Evolutionary conservation across 1,284 basidiomycete genomes (phyloP).

Genomic region (Leccinum solheimii): DNA sequence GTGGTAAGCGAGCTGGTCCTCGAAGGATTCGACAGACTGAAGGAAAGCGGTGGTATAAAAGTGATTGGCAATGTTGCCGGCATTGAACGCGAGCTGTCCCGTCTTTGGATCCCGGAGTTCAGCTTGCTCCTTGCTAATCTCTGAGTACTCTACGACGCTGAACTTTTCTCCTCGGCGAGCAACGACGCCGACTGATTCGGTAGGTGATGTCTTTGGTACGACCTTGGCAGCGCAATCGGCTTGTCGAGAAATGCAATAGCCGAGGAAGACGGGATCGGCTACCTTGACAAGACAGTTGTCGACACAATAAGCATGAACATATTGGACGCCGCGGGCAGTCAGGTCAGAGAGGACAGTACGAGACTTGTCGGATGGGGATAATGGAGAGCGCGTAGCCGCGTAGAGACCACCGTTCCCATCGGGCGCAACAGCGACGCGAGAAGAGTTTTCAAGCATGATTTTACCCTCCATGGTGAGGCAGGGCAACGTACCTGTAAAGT

Average conservation of each 20-base stretch:
- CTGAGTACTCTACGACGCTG: slow-evolving; percentile 97
- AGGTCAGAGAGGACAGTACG: slow-evolving; percentile 87
- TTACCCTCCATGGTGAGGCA: slow-evolving; percentile 95
- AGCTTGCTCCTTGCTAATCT: slow-evolving; percentile 87
- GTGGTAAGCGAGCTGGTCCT: slow-evolving; percentile 92
- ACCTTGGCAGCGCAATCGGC: slow-evolving; percentile 95
- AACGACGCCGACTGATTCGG: slow-evolving; percentile 95
- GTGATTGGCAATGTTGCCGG: slow-evolving; percentile 98
- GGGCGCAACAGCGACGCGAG: slow-evolving; percentile 87
- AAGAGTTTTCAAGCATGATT: slow-evolving; percentile 81
- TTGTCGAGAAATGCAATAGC: slow-evolving; percentile 84
- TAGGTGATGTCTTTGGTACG: slow-evolving; percentile 85
- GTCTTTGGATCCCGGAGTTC: slow-evolving; percentile 69
- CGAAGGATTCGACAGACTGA: slow-evolving; percentile 78
- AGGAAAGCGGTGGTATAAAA: slow-evolving; percentile 94
- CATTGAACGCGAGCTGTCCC: slow-evolving; percentile 86
- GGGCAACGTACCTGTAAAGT: slow-evolving; percentile 80
- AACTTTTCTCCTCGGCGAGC: slow-evolving; percentile 78
- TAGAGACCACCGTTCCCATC: slow-evolving; percentile 99
- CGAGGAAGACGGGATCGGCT: slow-evolving; percentile 96
- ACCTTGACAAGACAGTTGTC: slow-evolving; percentile 99
- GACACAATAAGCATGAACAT: slow-evolving; percentile 95
- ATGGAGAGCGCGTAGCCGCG: slow-evolving; percentile 82
- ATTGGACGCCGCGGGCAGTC: slow-evolving; percentile 73
- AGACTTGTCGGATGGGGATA: slow-evolving; percentile 60